Evolutionary conservation across 2,329 filamentous ascomycete species (phyloP), one percentile per base, ranked within the genome.

Genomic region (Tolypocladium capitatum): DNA sequence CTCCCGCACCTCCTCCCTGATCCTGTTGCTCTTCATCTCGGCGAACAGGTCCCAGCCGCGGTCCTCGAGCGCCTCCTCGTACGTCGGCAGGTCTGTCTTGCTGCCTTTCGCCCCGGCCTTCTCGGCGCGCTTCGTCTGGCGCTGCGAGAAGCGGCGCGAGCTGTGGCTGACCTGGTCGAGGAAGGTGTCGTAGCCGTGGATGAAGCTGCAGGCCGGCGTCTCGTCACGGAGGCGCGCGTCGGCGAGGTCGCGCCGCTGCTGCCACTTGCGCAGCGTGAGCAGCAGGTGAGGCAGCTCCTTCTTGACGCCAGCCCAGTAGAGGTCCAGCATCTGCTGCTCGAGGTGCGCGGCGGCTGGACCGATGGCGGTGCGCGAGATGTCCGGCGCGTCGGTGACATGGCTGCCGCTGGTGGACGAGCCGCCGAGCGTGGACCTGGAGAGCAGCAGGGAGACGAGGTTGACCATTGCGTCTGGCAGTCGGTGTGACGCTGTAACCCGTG

Each of bases 171-270:
- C 61, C 28, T 67, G 60, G 34, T 66, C 61, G 8, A 68, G 43
- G 43, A 68, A 69, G 0, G 65, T 66, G 40, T 68, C 64, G 45
- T 61, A 69, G 9, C 65, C 66, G 48, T 67, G 57, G 6, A 68
- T 56, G 28, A 56, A 55, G 46, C 32, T 2, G 7, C 16, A 5
- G 14, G 32, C 14, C 32, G 32, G 32, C 32, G 8, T 40, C 46
- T 66, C 59, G 27, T 64, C 62, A 6, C 41, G 49, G 1, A 52
- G 46, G 11, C 46, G 45, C 6, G 55, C 49, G 2, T 49, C 35
- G 21, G 53, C 36, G 41, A 52, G 49, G 16, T 58, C 52, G 27
- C 34, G 47, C 42, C 13, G 48, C 30, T 49, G 47, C 35, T 66
- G 60, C 64, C 64, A 69, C 30, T 48, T 49, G 20, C 52, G 51